Base-by-base conservation (phyloP, 345 rosid species). In the Clarkia xantiana region DNA sequence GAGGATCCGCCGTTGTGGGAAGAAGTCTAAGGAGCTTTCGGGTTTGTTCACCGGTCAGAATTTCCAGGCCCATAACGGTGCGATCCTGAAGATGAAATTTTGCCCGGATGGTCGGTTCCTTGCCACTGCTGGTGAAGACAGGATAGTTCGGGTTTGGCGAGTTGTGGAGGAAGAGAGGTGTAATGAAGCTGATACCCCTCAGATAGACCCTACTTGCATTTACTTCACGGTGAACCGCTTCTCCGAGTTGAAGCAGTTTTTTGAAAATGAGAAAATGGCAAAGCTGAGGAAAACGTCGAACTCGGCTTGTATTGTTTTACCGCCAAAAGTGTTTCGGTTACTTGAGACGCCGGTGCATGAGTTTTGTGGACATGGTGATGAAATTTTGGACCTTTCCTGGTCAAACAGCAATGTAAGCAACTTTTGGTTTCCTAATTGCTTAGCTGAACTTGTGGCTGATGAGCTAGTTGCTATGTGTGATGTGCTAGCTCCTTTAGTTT, bases 81-180 rank as follows among this genome's bases (percentile, higher is more conserved):
- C 76, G 6, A 79, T 85, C 51, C 70, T 82, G 67, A 54, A 81
- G 34, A 79, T 85, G 91, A 85, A 68, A 40, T 85, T 85, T 66
- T 81, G 91, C 64, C 87, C 75, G 17, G 91, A 85, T 56, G 95
- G 95, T 47, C 79, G 67, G 68, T 85, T 62, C 53, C 81, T 85
- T 25, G 91, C 91, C 4, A 85, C 87, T 71, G 91, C 81, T 1
- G 87, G 95, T 29, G 76, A 79, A 63, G 95, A 85, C 45, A 52
- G 71, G 16, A 61, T 77, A 43, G 77, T 85, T 25, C 53, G 84
- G 20, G 63, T 81, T 42, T 85, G 91, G 95, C 70, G 72, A 29
- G 65, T 85, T 52, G 76, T 77, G 52, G 91, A 79, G 66, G 85
- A 85, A 29, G 75, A 73, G 23, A 76, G 91, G 59, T 67, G 71